These are phyloP conservation scores for Penicillium sp. DNA, from an alignment of 2,329 filamentous ascomycete genomes.

Conservation along the genomic window DNA sequence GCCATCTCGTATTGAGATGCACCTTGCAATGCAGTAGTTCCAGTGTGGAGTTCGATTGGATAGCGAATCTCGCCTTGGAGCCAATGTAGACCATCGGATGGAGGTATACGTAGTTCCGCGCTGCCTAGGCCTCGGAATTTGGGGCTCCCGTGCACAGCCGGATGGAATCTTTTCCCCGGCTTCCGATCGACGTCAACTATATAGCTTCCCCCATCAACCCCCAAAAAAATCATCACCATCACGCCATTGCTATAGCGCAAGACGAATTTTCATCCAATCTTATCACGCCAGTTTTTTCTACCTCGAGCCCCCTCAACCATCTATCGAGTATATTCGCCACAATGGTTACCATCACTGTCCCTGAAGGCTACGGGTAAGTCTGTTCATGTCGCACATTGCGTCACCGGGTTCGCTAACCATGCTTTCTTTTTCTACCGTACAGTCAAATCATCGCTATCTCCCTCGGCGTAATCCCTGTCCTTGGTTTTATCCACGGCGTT, in stretches of 20 bases:
- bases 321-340: slow-evolving; percentile 17
- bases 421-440: not conserved
- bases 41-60: not conserved
- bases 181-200: slow-evolving; percentile 14
- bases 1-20: not conserved
- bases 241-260: not conserved
- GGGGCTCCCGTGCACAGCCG: slow-evolving; percentile 7
- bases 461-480: slow-evolving; percentile 58
- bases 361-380: slow-evolving; percentile 55
- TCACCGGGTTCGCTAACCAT: not conserved
- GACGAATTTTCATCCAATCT: not conserved
- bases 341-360: slow-evolving; percentile 51
- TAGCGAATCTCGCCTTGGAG: not conserved
- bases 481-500: slow-evolving; percentile 57
- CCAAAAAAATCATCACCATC: not conserved
- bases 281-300: not conserved
- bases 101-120: not conserved
- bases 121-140: slow-evolving; percentile 8
- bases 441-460: slow-evolving; percentile 63
- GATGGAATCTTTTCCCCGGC: slow-evolving; percentile 13
- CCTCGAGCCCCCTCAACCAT: not conserved
- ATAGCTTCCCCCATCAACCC: not conserved
- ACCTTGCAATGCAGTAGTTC: not conserved
- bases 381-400: not conserved
- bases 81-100: not conserved